phyloP scores from a whole-genome alignment of 1,284 basidiomycete species.

The Sanghuangporus baumii region DNA sequence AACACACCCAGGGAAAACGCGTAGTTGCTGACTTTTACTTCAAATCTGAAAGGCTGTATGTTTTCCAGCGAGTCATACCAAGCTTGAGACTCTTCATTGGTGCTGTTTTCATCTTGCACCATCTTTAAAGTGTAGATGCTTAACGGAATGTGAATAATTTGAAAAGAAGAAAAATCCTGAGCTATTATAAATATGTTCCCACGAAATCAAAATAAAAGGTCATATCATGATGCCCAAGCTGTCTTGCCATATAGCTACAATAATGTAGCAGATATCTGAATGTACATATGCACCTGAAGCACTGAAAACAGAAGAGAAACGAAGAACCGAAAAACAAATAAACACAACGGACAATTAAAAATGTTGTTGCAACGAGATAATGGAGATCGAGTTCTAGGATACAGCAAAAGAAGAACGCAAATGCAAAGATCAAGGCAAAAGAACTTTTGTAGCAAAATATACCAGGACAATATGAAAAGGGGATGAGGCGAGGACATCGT shows the following conservation, averaged over 20 bases:
- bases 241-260: constrained; percentile 1
- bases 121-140: neutral
- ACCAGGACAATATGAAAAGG: neutral
- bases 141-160: neutral
- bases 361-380: constrained; percentile 5
- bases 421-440: constrained; percentile 10
- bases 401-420: constrained; percentile 11
- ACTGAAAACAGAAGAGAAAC: neutral
- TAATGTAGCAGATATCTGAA: neutral
- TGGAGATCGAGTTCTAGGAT: constrained; percentile 12
- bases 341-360: constrained; percentile 9
- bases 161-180: neutral
- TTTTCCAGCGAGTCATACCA: constrained; percentile 6
- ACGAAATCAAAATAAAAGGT: neutral
- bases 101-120: neutral
- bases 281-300: constrained; percentile 13
- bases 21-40: constrained; percentile 10
- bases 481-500: neutral
- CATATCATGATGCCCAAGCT: neutral
- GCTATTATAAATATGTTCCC: neutral
- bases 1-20: neutral
- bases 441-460: neutral
- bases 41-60: constrained; percentile 9
- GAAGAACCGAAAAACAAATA: neutral
- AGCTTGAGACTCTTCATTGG: neutral